Conservation (phyloP, 1,139 yeast species). For the Diutina pseudorugosa region DNA sequence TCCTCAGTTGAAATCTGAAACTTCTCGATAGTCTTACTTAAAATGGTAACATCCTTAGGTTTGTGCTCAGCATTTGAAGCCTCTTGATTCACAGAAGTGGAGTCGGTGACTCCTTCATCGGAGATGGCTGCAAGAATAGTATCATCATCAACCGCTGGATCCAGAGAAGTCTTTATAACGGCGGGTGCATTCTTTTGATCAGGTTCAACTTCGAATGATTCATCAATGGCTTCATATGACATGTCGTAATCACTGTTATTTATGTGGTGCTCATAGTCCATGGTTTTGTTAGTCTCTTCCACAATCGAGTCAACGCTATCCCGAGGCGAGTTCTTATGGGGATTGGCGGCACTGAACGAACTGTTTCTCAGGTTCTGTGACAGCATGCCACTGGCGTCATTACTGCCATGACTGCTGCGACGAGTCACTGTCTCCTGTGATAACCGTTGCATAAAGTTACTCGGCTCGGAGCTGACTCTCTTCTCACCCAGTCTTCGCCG, state of each 20-base stretch:
- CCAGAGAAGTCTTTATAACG: neutral
- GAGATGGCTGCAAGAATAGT: neutral
- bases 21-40: neutral
- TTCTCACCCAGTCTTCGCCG: slow-evolving; percentile 3
- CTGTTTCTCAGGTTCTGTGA: neutral
- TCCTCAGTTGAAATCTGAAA: neutral
- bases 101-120: neutral
- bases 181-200: neutral
- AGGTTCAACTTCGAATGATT: neutral
- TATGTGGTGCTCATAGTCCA: neutral
- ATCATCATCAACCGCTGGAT: too few species aligned
- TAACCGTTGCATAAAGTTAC: neutral
- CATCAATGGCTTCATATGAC: neutral
- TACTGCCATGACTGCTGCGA: neutral
- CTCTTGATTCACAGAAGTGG: too few species aligned
- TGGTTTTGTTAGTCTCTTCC: neutral
- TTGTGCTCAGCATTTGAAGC: neutral
- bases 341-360: neutral
- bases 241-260: neutral
- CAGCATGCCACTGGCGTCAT: neutral
- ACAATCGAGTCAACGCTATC: neutral
- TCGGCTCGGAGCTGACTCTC: neutral
- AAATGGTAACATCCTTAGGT: neutral
- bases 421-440: neutral
- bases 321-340: neutral